A percentile compares a stretch with the other conserved stretches of the same genome.
These are phyloP conservation scores for Suaeda aralocaspica DNA, from an alignment of 148 eudicot genomes.

Conservation along the genomic window DNA sequence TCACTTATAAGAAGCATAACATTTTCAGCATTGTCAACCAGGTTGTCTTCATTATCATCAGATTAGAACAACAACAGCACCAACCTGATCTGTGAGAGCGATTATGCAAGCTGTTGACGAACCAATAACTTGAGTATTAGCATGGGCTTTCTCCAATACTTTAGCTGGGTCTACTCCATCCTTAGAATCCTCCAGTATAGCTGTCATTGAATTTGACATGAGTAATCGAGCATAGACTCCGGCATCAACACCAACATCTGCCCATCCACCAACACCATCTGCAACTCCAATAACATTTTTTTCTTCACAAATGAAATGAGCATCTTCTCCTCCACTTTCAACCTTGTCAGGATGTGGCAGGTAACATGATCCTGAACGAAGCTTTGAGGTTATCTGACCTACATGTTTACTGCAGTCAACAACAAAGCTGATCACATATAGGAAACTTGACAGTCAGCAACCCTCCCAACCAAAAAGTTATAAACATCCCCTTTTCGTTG, in stretches of 20 bases:
- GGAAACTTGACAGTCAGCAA: neutral
- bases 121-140: constrained; percentile 57
- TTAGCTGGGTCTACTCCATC: constrained; percentile 60
- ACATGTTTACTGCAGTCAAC: constrained; percentile 37
- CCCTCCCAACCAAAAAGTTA: neutral
- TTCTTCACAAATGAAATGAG: constrained; percentile 77
- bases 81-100: constrained; percentile 65
- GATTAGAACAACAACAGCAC: constrained; percentile 9
- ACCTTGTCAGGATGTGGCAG: constrained; percentile 87
- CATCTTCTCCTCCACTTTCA: constrained; percentile 94
- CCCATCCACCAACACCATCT: constrained; percentile 99
- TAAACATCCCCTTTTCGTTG: neutral
- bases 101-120: constrained; percentile 95
- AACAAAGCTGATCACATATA: constrained; percentile 18
- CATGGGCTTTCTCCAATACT: constrained; percentile 76
- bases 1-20: neutral
- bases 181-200: constrained; percentile 51
- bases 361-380: constrained; percentile 73
- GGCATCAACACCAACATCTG: constrained; percentile 82
- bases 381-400: constrained; percentile 42
- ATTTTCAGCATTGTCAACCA: neutral
- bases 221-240: constrained; percentile 85
- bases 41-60: neutral
- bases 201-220: constrained; percentile 75
- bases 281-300: constrained; percentile 79